phyloP scores from a whole-genome alignment of 805 yeast species.

The Saturnispora sanitii region DNA sequence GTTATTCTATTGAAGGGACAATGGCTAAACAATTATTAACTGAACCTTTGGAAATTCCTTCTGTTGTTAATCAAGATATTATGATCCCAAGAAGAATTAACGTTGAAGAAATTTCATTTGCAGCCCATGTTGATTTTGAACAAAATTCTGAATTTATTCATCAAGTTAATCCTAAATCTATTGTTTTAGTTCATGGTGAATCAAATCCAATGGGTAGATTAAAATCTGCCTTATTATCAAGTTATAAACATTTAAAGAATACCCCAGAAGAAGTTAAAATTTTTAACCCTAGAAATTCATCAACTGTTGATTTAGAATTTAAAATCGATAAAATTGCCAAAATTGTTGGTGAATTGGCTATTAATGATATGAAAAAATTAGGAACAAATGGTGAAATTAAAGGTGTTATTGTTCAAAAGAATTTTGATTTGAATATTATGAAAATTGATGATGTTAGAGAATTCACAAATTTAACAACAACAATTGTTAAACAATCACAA shows the following conservation, averaged over 20 bases:
- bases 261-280: conserved; percentile 87
- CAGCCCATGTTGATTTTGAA: conserved; percentile 98
- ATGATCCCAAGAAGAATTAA: conserved; percentile 78
- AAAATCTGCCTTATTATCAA: conserved; percentile 83
- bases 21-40: conserved; percentile 84
- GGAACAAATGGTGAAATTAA: conserved; percentile 34
- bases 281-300: conserved; percentile 87
- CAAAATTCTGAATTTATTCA: conserved; percentile 90
- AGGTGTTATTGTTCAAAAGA: conserved; percentile 86
- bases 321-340: conserved; percentile 80
- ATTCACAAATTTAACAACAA: conserved; percentile 76
- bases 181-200: conserved; percentile 94
- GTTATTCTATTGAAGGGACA: conserved; percentile 97
- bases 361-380: conserved; percentile 28
- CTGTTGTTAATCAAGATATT: conserved; percentile 69
- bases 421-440: conserved; percentile 76
- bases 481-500: conserved; percentile 76
- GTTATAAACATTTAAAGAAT: conserved; percentile 69
- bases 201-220: conserved; percentile 97
- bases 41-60: conserved; percentile 87
- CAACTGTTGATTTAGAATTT: conserved; percentile 63
- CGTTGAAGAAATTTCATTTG: conserved; percentile 92
- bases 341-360: conserved; percentile 46
- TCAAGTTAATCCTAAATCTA: conserved; percentile 70
- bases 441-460: conserved; percentile 84